Base-by-base conservation (phyloP, 208 protist genomes). In the Novymonas esmeraldas region DNA sequence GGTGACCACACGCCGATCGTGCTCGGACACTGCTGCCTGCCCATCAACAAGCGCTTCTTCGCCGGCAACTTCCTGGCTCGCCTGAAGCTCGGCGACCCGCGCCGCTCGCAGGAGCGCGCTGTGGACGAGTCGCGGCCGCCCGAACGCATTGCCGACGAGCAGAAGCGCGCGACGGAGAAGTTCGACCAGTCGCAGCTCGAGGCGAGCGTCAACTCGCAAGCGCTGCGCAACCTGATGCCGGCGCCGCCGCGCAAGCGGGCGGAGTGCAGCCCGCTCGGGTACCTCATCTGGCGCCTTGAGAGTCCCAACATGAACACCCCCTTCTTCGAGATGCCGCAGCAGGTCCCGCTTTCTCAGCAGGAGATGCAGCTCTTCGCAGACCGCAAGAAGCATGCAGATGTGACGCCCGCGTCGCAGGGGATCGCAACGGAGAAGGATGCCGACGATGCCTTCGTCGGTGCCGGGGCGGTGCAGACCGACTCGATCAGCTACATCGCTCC, bases 41-140 rank as follows among this genome's bases (percentile, higher is more conserved):
- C 85, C 22, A 82, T 94, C 62, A 73, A 87, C 61, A 66, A 71
- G 51, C 62, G 16, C 10, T 70, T 72, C 28, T 63, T 69, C 33
- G 67, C 58, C 7, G 89, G 89, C 56, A 94, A 88, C 70, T 94
- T 83, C 39, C 16, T 90, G 16, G 76, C 64, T 48, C 89, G 89
- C 42, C 31, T 94, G 28, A 77, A 79, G 58, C 3, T 84, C 36
- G 89, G 89, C 20, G 89, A 94, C 67, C 89, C 89, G 13, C 80
- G 89, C 10, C 81, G 81, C 26, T 85, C 89, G 38, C 66, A 79
- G 41, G 76, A 82, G 56, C 79, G 89, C 9, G 59, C 56, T 36
- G 45, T 79, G 5, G 66, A 79, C 16, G 82, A 85, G 18, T 50
- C 68, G 11, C 79, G 82, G 13, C 63, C 74, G 4, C 44, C 64